Base-by-base conservation (phyloP, 2,329 filamentous ascomycete genomes). In the Herpotrichia juniperi region DNA sequence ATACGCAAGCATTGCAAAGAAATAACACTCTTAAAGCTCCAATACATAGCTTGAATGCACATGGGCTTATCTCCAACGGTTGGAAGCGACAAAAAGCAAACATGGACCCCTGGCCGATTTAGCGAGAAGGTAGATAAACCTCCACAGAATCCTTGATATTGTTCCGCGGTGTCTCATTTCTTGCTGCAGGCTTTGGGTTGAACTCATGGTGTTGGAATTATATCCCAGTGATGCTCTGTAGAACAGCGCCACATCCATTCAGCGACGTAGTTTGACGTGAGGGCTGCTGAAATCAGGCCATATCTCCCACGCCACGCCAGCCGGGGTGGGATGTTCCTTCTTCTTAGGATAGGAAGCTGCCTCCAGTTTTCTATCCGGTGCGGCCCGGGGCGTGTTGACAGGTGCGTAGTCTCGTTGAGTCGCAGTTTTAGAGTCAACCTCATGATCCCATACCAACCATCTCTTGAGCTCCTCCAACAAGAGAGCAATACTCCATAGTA, bases 1-100 rank as follows among this genome's bases (percentile, higher is more conserved):
- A 40, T 39, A 31, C 14, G 26, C 46, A 48, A 9, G 46, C 9
- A 30, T 7, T 6, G 12, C 22, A 14, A 48, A 30, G 46, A 34
- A 26, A 48, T 31, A 34, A 48, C 19, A 40, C 37, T 16, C 16
- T 25, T 34, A 17, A n/a, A 31, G 3, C 24, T 5, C 44, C 21
- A 31, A 32, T 45, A 45, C n/a, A n/a, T 30, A 21, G 39, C 21
- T 25, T 32, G 6, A 45, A 3, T 3, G 28, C 25, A n/a, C 4
- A 48, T 43, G 25, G 28, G 19, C 42, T 51, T 51, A 51, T 51
- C 48, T 51, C 42, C 35, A 51, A 50, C 42, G 48, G 48, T 31
- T 28, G 4, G 31, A 42, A 34, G 48, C 48, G 35, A 46, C 2
- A 51, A 51, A 50, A 46, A 46, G 34, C 24, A 46, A 51, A 16